These are phyloP conservation scores for Eimeria acervulina DNA, from an alignment of 169 alveolate genomes.

Conservation along the genomic window DNA sequence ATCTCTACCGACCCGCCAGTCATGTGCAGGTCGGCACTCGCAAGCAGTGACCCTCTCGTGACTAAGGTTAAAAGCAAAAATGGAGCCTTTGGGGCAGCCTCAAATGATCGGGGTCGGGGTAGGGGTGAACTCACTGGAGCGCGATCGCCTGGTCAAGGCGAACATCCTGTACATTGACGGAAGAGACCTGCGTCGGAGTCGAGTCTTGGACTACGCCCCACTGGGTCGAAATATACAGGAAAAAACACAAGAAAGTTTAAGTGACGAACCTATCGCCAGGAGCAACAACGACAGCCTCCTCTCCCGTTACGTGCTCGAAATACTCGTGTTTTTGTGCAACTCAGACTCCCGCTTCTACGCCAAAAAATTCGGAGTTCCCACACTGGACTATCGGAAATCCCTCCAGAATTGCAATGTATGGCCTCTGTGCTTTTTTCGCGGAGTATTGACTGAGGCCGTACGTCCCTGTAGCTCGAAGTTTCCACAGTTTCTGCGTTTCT, in stretches of 20 bases:
- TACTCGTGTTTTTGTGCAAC: constrained; percentile 66
- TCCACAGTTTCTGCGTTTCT: background rate
- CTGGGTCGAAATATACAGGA: background rate
- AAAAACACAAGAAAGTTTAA: background rate
- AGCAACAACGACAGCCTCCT: constrained; percentile 31
- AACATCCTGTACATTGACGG: constrained; percentile 79
- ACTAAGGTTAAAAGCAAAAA: background rate
- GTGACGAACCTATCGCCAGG: background rate
- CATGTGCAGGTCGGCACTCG: constrained; percentile 3
- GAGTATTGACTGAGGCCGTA: background rate
- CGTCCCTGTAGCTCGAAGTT: background rate
- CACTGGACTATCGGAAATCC: constrained; percentile 63
- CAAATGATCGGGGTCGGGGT: background rate
- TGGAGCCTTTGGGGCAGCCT: constrained; percentile 11
- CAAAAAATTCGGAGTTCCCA: constrained; percentile 41
- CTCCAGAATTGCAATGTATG: constrained; percentile 47
- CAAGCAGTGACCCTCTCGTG: background rate
- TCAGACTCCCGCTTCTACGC: constrained; percentile 79
- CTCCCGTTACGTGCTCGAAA: constrained; percentile 72
- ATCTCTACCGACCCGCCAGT: background rate
- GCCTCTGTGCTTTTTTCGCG: background rate
- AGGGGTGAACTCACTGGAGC: constrained; percentile 22
- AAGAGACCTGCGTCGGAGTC: constrained; percentile 67
- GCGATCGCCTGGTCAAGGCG: constrained; percentile 72
- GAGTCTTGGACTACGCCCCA: constrained; percentile 61